Percentiles rank a stretch among this genome's conserved stretches.
Evolutionary conservation across 1,284 basidiomycete species (phyloP).

Genomic region (Ustilago shanxiensis): DNA sequence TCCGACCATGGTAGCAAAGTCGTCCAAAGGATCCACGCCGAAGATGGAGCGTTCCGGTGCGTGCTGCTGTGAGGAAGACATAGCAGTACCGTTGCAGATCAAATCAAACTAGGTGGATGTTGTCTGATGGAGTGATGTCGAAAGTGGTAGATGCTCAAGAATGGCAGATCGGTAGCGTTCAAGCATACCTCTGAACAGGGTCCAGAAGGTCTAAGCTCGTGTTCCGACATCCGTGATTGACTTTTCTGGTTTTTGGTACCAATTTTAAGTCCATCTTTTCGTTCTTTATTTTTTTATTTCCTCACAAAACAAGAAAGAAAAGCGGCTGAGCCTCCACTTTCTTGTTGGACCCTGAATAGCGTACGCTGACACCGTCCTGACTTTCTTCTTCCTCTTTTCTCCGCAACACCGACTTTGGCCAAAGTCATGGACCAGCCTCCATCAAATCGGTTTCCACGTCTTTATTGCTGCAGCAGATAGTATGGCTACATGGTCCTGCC

Average conservation of each 20-base stretch:
- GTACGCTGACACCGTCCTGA: no score
- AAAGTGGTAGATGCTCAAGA: no score
- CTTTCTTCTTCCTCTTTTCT: neutral
- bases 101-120: no score
- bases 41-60: slow-evolving; percentile 85
- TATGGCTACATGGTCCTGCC: neutral
- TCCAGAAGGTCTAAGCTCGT: slow-evolving; percentile 16
- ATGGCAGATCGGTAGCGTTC: no score
- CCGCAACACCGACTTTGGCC: neutral
- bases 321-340: neutral
- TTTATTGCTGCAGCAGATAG: neutral
- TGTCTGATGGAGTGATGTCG: neutral
- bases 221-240: slow-evolving; percentile 19
- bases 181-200: slow-evolving; percentile 6
- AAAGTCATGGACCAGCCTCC: neutral
- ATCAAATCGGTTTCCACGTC: neutral
- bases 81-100: neutral
- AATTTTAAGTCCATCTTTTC: neutral
- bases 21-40: slow-evolving; percentile 91
- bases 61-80: slow-evolving; percentile 39
- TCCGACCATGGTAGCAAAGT: slow-evolving; percentile 90
- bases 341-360: slow-evolving; percentile 18
- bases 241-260: no score
- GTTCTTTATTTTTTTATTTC: neutral
- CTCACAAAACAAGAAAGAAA: no score